phyloP scores from a whole-genome alignment of 2,329 filamentous ascomycete genomes.

The Curvularia eragrostidis region DNA sequence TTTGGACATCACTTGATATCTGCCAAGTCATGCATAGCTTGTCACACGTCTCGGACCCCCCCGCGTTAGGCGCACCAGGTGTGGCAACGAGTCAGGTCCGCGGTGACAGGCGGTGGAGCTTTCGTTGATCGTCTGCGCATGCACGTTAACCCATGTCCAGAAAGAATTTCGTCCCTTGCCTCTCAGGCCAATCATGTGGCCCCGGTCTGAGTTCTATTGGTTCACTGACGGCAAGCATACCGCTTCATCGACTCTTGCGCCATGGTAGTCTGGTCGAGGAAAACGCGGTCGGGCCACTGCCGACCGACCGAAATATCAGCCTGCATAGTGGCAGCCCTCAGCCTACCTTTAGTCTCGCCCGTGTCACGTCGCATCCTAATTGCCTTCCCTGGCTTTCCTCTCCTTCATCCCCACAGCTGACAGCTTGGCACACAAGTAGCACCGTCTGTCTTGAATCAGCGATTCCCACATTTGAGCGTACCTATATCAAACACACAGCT shows the following conservation, averaged over 20 bases:
- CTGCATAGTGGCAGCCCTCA: conserved; percentile 8
- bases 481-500: neutral
- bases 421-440: conserved; percentile 4
- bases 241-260: conserved; percentile 12
- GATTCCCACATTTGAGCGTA: neutral
- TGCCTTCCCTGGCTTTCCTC: conserved; percentile 1
- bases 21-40: neutral
- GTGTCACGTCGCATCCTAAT: conserved; percentile 9
- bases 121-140: conserved; percentile 14
- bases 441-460: neutral
- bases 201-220: conserved; percentile 7
- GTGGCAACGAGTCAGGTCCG: conserved; percentile 4
- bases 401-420: neutral
- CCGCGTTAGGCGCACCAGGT: conserved; percentile 4
- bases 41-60: conserved; percentile 4
- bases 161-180: conserved; percentile 11
- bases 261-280: conserved; percentile 10
- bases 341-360: conserved; percentile 8
- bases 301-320: conserved; percentile 6
- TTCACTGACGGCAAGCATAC: conserved; percentile 9
- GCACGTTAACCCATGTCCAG: conserved; percentile 7
- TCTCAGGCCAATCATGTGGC: conserved; percentile 7
- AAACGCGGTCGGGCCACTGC: conserved; percentile 15
- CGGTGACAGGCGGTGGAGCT: conserved; percentile 6
- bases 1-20: neutral